phyloP scores from a whole-genome alignment of 768 basidiomycete species.

The Myochromella boudieri region DNA sequence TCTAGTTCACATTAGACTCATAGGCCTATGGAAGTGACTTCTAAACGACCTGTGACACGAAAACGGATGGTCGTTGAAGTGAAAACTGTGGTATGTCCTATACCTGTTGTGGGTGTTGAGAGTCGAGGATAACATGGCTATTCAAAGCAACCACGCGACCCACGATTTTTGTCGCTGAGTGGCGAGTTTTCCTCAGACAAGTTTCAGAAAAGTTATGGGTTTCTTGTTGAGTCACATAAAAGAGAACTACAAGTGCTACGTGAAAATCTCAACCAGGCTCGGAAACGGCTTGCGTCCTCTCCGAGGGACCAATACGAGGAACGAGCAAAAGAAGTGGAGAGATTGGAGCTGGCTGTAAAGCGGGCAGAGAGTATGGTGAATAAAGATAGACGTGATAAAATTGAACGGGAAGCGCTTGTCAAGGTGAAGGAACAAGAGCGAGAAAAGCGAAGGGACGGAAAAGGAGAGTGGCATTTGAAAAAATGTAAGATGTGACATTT shows the following conservation, averaged over 20 bases:
- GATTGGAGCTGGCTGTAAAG: constrained; percentile 74
- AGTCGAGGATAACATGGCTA: not conserved
- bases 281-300: constrained; percentile 59
- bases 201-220: constrained; percentile 72
- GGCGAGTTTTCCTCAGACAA: constrained; percentile 66
- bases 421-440: constrained; percentile 56
- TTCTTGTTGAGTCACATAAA: constrained; percentile 65
- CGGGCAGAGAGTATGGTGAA: constrained; percentile 77
- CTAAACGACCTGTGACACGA: constrained; percentile 82
- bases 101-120: not conserved
- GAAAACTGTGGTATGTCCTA: constrained; percentile 56
- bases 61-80: constrained; percentile 68
- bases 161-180: constrained; percentile 75
- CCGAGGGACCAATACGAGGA: constrained; percentile 60
- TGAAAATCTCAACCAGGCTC: constrained; percentile 66
- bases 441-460: constrained; percentile 72
- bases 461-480: constrained; percentile 86
- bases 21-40: constrained; percentile 81
- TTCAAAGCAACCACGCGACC: constrained; percentile 75
- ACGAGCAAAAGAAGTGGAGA: constrained; percentile 64
- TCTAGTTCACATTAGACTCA: constrained; percentile 3
- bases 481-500: constrained; percentile 47
- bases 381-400: constrained; percentile 61
- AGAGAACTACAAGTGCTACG: constrained; percentile 65
- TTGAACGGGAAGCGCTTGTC: constrained; percentile 68